phyloP scores from a whole-genome alignment of 257 asterid species.

The Prunella vulgaris region DNA sequence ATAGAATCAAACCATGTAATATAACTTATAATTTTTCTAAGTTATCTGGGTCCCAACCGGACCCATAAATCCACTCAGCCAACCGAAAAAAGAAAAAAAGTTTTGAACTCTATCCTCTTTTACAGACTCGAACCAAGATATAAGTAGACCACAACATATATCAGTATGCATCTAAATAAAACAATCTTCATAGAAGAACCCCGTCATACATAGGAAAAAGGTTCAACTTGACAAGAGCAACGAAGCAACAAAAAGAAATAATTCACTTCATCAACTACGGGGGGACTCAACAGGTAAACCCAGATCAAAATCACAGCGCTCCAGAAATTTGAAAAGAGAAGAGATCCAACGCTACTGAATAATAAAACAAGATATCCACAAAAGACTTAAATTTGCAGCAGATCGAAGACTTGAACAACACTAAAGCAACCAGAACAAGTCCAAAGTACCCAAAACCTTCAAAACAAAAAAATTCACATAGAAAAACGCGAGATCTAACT shows the following conservation, averaged over 20 bases:
- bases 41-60: neutral
- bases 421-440: neutral
- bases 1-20: neutral
- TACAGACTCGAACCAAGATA: neutral
- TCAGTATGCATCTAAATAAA: neutral
- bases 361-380: neutral
- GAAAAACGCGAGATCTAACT: slow-evolving; percentile 14
- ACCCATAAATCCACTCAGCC: slow-evolving; percentile 13
- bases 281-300: slow-evolving; percentile 23
- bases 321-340: neutral
- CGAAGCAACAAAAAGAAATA: slow-evolving; percentile 4
- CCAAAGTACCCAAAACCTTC: neutral
- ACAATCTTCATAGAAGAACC: neutral
- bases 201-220: neutral
- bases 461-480: neutral
- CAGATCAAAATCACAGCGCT: slow-evolving; percentile 10
- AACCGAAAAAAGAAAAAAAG: slow-evolving; percentile 10
- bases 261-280: slow-evolving; percentile 15
- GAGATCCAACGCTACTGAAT: neutral
- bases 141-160: neutral
- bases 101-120: neutral
- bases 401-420: slow-evolving; percentile 7
- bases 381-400: neutral
- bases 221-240: slow-evolving; percentile 7
- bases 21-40: neutral